Evolutionary conservation across 192 early-diverging fungal genomes (phyloP).

Genomic region (Umbelopsis isabellina): DNA sequence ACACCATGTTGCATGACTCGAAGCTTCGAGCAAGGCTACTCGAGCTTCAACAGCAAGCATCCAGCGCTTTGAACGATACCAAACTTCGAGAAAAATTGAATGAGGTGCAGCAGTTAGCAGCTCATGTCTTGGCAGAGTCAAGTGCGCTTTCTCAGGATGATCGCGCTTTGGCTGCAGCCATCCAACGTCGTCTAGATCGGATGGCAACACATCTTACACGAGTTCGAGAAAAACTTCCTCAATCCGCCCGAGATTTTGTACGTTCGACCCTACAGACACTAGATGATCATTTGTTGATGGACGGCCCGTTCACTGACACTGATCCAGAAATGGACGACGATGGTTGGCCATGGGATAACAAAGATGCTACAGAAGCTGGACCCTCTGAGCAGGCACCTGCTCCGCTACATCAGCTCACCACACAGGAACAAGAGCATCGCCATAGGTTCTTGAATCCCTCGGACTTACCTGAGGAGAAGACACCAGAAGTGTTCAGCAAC

Average conservation of each 20-base stretch:
- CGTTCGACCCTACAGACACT: conserved; percentile 2
- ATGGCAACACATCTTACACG: conserved; percentile 13
- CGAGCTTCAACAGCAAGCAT: conserved; percentile 6
- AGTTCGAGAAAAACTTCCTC: conserved; percentile 4
- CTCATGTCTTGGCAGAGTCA: conserved; percentile 9
- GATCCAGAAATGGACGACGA: conserved; percentile 11
- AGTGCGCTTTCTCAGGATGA: conserved; percentile 15
- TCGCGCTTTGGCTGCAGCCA: conserved; percentile 10
- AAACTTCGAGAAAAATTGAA: background rate
- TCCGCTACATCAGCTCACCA: conserved; percentile 5
- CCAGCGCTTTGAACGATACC: conserved; percentile 7
- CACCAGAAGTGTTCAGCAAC: background rate
- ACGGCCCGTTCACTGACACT: conserved; percentile 8
- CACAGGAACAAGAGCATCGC: conserved; percentile 13
- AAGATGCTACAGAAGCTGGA: background rate
- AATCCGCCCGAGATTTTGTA: conserved; percentile 8
- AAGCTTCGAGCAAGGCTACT: conserved; percentile 3
- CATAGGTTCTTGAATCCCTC: conserved; percentile 9
- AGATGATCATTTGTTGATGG: conserved; percentile 13
- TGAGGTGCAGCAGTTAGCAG: background rate
- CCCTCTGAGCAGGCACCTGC: background rate
- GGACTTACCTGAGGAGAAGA: background rate
- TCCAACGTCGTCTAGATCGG: conserved; percentile 6
- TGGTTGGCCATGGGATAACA: conserved; percentile 19
- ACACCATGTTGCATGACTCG: conserved; percentile 18